Percentiles rank a stretch among this genome's conserved stretches.
Evolutionary conservation across 1,139 yeast genomes (phyloP).

Genomic region (Debaryomyces udenii): DNA sequence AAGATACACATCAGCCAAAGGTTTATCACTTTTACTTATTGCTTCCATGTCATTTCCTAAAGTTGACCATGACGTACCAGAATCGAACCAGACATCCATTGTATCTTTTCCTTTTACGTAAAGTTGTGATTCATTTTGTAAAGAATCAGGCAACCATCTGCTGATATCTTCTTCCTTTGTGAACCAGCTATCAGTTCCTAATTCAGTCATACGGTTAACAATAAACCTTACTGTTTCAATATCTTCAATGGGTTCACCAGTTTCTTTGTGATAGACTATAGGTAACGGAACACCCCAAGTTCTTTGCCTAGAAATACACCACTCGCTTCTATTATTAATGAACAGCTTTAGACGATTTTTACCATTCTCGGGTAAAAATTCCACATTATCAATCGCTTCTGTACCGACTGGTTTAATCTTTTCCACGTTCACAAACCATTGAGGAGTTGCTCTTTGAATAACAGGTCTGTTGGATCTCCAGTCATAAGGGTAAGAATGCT

Average conservation of each 20-base stretch:
- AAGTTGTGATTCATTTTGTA: slow-evolving; percentile 37
- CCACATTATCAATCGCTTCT: slow-evolving; percentile 60
- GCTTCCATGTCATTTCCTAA: slow-evolving; percentile 43
- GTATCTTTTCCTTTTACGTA: slow-evolving; percentile 80
- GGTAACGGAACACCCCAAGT: slow-evolving; percentile 99
- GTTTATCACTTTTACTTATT: slow-evolving; percentile 21
- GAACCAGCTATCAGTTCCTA: slow-evolving; percentile 85
- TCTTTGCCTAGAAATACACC: slow-evolving; percentile 98
- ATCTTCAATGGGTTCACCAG: slow-evolving; percentile 61
- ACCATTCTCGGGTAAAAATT: slow-evolving; percentile 76
- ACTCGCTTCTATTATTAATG: slow-evolving; percentile 77
- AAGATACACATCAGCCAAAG: slow-evolving; percentile 74
- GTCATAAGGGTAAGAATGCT: slow-evolving; percentile 92
- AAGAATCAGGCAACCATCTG: slow-evolving; percentile 70
- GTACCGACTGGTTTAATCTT: slow-evolving; percentile 67
- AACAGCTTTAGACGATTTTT: slow-evolving; percentile 70
- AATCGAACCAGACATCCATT: slow-evolving; percentile 99
- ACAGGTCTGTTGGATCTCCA: slow-evolving; percentile 97
- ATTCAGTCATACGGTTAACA: slow-evolving; percentile 53
- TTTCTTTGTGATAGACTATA: slow-evolving; percentile 64
- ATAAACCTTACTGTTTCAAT: slow-evolving; percentile 55
- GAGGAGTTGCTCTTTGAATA: slow-evolving; percentile 93
- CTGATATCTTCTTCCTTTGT: slow-evolving; percentile 50
- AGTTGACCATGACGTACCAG: slow-evolving; percentile 91
- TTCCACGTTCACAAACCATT: slow-evolving; percentile 91